phyloP scores from a whole-genome alignment of 345 rosid genomes.

The Populus ilicifolia region DNA sequence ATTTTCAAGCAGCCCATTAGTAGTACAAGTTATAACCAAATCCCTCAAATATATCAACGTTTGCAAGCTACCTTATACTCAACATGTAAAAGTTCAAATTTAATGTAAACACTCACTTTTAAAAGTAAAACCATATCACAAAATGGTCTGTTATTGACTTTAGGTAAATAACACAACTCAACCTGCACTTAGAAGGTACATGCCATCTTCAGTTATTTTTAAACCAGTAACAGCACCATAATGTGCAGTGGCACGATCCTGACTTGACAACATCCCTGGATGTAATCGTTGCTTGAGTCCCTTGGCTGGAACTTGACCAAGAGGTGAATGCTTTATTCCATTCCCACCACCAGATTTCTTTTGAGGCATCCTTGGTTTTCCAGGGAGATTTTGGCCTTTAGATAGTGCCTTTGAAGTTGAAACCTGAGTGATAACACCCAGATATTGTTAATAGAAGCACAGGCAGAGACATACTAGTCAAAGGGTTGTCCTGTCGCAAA shows the following conservation, averaged over 20 bases:
- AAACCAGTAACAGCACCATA: constrained; percentile 89
- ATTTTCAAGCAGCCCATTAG: not conserved
- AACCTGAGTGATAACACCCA: constrained; percentile 31
- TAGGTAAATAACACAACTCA: constrained; percentile 12
- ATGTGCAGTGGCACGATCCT: constrained; percentile 89
- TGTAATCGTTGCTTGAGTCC: constrained; percentile 66
- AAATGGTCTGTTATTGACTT: not conserved
- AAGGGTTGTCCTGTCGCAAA: not conserved
- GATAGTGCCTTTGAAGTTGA: constrained; percentile 42
- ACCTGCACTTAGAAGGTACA: constrained; percentile 98
- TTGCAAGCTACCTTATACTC: not conserved
- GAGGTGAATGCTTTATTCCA: constrained; percentile 47
- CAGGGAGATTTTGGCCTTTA: constrained; percentile 33
- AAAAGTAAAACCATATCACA: not conserved
- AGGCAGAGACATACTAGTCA: not conserved
- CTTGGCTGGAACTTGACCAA: constrained; percentile 47
- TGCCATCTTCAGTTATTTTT: constrained; percentile 78
- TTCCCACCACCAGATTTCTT: constrained; percentile 52
- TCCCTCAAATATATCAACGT: not conserved
- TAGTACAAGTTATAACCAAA: no score
- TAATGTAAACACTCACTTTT: not conserved
- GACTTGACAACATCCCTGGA: constrained; percentile 77
- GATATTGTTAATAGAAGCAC: not conserved
- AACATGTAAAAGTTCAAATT: not conserved
- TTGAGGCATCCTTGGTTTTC: constrained; percentile 38